Evolutionary conservation across 164 flowering plant genomes (phyloP), one percentile per base, ranked within the genome.

Genomic region (Saururus chinensis): DNA sequence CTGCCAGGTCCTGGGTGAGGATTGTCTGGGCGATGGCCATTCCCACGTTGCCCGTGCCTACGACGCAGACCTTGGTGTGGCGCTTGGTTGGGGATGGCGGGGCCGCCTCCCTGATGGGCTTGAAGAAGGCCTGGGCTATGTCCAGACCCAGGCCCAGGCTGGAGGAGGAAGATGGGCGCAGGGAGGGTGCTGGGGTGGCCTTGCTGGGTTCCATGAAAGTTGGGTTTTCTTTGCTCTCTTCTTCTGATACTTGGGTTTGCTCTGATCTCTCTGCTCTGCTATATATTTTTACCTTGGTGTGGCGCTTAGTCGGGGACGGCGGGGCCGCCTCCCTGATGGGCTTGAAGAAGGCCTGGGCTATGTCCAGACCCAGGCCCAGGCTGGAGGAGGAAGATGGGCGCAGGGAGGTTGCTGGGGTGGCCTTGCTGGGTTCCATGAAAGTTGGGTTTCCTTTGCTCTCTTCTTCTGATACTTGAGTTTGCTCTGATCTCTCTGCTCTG

Each of bases 1-100:
- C 96, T 61, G 73, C 81, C 19, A 88, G 74, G 69, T 80, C 87
- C 37, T 86, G 96, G 66, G 93, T 84, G 60, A 88, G 82, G 79
- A 88, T 83, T 67, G 92, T 86, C 59, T 86, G 96, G 56, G 92
- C 96, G 7, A 88, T 82, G 68, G 96, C 96, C 96, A 88, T 86
- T 37, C 68, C 68, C 22, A 65, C 68, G 51, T 65, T 89, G 56
- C 96, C 96, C 37, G 72, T 73, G 21, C 96, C 96, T 62, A 89
- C 64, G 75, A 89, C 83, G 72, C 85, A 70, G 86, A 86, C 69
- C 65, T 89, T 89, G 75, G 78, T 81, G 77, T 71, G 80, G 73
- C 84, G 87, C 9, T 77, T 74, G 67, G 82, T 73, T 30, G 82
- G 60, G 48, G 85, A 67, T 0, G 87, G 81, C 0, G 84, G 82